Evolutionary conservation across 2,329 filamentous ascomycete genomes (phyloP), one percentile per base, ranked within the genome.

Genomic region (Fusarium nodosum): DNA sequence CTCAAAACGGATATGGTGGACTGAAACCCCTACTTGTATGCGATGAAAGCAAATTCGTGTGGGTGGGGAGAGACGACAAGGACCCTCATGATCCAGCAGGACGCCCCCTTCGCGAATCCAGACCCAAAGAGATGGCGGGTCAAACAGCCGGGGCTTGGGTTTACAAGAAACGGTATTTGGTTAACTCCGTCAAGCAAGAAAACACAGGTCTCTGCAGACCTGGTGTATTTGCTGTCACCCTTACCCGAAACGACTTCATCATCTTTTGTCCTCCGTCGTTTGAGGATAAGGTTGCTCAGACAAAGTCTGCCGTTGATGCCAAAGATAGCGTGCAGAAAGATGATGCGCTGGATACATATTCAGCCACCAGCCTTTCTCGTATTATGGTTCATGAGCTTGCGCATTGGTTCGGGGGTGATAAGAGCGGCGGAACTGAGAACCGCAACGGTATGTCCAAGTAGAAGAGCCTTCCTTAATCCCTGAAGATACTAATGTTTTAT

Each of bases 381-480:
- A 22, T 60, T 11, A 56, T 60, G 56, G 52, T 56, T 0, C 56
- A 60, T 16, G 56, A 56, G 28, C 36, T 60, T 22, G 41, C 51
- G 2, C 56, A 60, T 18, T 60, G 41, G 26, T 60, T 56, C 15
- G 56, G 56, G 3, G 41, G 20, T 4, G 56, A 33, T 7, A 28
- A 20, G 1, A 46, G 3, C 22, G 56, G 56, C 3, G 41, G 56
- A 15, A 7, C 24, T 0, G 56, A 56, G 11, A 56, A 59, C 12
- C 30, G 56, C 3, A 12, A 56, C 13, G 41, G 56, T 59, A 30
- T 9, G 24, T 52, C 1, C 9, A 36, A 2, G 9, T 0, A 0
- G 33, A 36, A 36, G 1, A 0, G 4, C 2, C 9, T 10, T 18
- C 2, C 0, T 11, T 16, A 10, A 36, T n/a, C 3, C 5, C 13